phyloP scores from a whole-genome alignment of 441 rosid genomes.

The Isatis lusitanica region DNA sequence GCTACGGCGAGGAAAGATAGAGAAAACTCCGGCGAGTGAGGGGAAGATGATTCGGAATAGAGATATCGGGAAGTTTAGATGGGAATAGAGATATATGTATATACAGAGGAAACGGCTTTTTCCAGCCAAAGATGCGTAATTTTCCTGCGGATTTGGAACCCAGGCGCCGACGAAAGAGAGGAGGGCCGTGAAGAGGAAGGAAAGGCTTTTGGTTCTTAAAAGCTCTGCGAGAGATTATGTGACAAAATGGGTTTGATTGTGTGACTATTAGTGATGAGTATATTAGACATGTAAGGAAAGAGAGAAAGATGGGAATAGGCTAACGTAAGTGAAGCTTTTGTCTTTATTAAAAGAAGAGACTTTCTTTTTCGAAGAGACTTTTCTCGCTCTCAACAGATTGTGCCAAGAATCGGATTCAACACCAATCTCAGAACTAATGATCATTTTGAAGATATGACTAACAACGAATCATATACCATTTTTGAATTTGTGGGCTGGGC shows the following conservation, averaged over 20 bases:
- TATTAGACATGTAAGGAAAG: slow-evolving; percentile 3
- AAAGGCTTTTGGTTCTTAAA: neutral
- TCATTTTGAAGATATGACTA: slow-evolving; percentile 3
- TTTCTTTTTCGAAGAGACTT: no score
- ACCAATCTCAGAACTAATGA: neutral
- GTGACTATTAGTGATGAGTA: neutral
- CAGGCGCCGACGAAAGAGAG: slow-evolving; percentile 52
- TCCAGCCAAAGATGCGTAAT: slow-evolving; percentile 57
- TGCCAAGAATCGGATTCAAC: slow-evolving; percentile 32
- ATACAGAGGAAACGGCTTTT: slow-evolving; percentile 56
- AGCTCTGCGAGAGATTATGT: slow-evolving; percentile 14
- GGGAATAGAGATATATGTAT: no score
- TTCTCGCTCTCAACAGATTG: no score
- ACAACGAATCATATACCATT: slow-evolving; percentile 29
- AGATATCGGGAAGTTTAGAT: slow-evolving; percentile 57
- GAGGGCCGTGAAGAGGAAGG: slow-evolving; percentile 18
- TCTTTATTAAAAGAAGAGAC: slow-evolving; percentile 9
- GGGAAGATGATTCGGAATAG: slow-evolving; percentile 50
- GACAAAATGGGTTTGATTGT: slow-evolving; percentile 20
- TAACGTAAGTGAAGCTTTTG: slow-evolving; percentile 22
- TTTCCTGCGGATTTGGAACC: slow-evolving; percentile 55
- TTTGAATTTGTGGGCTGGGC: no score
- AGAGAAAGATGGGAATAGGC: neutral
- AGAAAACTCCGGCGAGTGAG: slow-evolving; percentile 48
- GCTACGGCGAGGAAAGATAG: slow-evolving; percentile 45